A percentile compares a stretch with the other conserved stretches of the same genome.
phyloP scores from a whole-genome alignment of 345 rosid species.

The Adansonia digitata region DNA sequence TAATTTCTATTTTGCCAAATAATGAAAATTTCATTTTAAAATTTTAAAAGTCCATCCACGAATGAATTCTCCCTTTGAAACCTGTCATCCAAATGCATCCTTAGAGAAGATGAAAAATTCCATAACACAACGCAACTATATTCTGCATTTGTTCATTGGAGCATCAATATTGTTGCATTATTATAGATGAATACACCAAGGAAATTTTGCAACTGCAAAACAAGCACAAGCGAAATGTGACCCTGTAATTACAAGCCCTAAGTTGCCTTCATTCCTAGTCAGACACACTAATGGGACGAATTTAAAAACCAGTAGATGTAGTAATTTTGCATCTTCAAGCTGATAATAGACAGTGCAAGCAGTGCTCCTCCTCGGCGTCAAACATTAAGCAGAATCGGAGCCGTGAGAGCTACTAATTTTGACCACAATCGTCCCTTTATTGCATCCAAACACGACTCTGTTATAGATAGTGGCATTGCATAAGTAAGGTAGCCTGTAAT shows the following conservation, averaged over 20 bases:
- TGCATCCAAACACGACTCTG: constrained; percentile 84
- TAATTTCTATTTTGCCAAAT: too few species aligned
- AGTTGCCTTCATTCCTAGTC: neutral
- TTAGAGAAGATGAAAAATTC: too few species aligned
- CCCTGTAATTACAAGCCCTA: neutral
- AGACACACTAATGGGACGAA: neutral
- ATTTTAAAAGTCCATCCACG: too few species aligned
- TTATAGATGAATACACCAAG: neutral
- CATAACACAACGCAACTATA: too few species aligned
- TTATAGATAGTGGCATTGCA: neutral
- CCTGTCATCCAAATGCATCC: too few species aligned
- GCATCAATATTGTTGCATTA: neutral
- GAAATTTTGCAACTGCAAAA: neutral
- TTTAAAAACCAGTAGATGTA: neutral
- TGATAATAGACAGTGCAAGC: neutral
- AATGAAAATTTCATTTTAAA: too few species aligned
- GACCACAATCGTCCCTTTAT: constrained; percentile 79
- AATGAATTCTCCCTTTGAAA: too few species aligned
- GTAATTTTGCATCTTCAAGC: neutral
- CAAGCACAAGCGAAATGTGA: neutral
- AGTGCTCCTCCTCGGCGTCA: too few species aligned
- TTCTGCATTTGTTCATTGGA: too few species aligned
- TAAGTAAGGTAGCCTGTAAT: neutral
- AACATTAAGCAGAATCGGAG: neutral
- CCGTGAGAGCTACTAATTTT: constrained; percentile 32